phyloP scores from a whole-genome alignment of 164 flowering plant genomes.

The Aristolochia fimbriata region DNA sequence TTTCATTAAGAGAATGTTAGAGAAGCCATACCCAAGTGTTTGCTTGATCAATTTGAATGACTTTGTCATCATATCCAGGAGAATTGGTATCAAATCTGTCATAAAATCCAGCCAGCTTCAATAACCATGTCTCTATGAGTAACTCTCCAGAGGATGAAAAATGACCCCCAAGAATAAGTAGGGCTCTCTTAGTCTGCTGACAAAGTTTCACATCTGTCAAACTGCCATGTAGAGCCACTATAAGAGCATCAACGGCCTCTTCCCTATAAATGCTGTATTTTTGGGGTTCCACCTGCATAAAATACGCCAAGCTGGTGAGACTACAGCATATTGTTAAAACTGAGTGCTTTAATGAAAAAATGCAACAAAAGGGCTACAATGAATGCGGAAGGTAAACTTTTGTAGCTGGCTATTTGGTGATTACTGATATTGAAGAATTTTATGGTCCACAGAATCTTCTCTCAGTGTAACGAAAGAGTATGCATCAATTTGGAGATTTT shows the following conservation, averaged over 20 bases:
- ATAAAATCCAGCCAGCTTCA: conserved; percentile 34
- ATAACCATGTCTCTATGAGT: conserved; percentile 34
- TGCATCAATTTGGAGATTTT: too few species aligned
- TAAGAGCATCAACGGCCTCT: conserved; percentile 61
- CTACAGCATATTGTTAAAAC: not conserved
- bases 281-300: conserved; percentile 36
- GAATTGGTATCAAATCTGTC: conserved; percentile 13
- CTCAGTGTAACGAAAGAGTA: too few species aligned
- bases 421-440: too few species aligned
- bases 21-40: conserved; percentile 20
- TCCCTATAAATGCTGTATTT: conserved; percentile 40
- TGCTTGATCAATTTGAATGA: conserved; percentile 11
- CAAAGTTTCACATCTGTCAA: conserved; percentile 34
- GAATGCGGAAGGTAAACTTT: too few species aligned
- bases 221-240: conserved; percentile 38
- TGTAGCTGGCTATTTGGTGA: too few species aligned
- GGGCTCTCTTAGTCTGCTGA: conserved; percentile 44
- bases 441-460: too few species aligned
- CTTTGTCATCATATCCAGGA: conserved; percentile 13
- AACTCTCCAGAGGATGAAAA: conserved; percentile 39
- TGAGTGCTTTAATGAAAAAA: not conserved
- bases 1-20: not conserved
- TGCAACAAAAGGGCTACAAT: too few species aligned
- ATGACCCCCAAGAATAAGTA: conserved; percentile 43
- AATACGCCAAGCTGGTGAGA: not conserved